Base-by-base conservation (phyloP, 768 basidiomycete species). In the Amanita muscaria region DNA sequence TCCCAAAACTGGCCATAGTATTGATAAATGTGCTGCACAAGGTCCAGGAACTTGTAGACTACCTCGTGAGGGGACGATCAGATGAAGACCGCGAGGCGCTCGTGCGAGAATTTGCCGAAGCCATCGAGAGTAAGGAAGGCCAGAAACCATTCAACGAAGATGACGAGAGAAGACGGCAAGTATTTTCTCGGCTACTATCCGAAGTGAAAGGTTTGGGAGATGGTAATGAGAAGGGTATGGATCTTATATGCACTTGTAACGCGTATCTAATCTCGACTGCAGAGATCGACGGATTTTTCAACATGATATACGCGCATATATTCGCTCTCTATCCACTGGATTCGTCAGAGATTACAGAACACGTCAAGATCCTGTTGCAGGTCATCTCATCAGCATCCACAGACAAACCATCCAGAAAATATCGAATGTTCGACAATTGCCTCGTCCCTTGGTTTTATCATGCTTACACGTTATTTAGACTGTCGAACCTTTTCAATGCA, bases 251-350 rank as follows among this genome's bases (percentile, higher is more conserved):
- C 33, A 42, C 41, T n/a, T 36, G 25, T 24, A 2, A 21, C 11
- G 6, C 34, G 42, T 37, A 32, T 31, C 45, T 53, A 24, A 49
- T 33, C 24, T 12, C n/a, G 23, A 27, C 16, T 19, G 11, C 42
- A 65, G 64, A 91, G 64, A 79, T 80, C 50, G 87, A 90, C 64
- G 88, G 88, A 15, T 90, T 89, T 62, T 90, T 88, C 71, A 89
- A 89, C 61, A 71, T 90, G 25, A 58, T 90, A 33, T 83, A 76
- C 55, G 74, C 87, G 2, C 85, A 89, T 64, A 57, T 88, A 30
- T 72, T 85, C 51, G 61, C 72, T 8, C 64, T 85, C 19, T 81
- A 76, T 62, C 62, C 76, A 5, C 49, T 64, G 37, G 71, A 76
- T 45, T 72, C 78, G 4, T 58, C 74, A 14, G 78, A 82, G 59